phyloP scores from a whole-genome alignment of 345 rosid genomes.

The Excoecaria cochinchinensis region DNA sequence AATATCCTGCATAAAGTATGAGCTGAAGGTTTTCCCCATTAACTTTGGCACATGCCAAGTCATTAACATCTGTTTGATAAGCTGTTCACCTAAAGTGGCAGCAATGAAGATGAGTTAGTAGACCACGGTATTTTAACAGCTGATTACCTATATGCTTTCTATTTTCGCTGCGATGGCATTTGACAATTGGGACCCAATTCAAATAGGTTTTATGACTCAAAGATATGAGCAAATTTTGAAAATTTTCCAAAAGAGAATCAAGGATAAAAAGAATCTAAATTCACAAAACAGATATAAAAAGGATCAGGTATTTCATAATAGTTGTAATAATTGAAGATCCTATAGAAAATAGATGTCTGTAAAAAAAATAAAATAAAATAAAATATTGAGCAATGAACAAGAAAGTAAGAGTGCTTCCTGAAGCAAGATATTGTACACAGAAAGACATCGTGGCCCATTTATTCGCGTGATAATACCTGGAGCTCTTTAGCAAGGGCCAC shows the following conservation, averaged over 20 bases:
- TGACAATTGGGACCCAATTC: neutral
- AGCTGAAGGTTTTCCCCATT: too few species aligned
- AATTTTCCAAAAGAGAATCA: neutral
- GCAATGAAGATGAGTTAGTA: neutral
- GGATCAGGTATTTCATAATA: neutral
- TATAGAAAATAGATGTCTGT: neutral
- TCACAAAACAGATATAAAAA: neutral
- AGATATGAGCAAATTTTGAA: neutral
- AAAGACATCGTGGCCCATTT: neutral
- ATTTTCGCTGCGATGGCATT: neutral
- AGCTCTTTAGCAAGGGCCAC: conserved; percentile 92
- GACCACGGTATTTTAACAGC: too few species aligned
- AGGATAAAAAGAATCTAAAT: neutral
- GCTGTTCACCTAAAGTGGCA: neutral
- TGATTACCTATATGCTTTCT: neutral
- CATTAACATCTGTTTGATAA: too few species aligned
- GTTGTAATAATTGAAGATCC: neutral
- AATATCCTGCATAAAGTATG: too few species aligned
- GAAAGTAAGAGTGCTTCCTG: neutral
- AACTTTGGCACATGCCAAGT: too few species aligned
- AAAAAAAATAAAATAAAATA: too few species aligned
- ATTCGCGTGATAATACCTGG: conserved; percentile 38
- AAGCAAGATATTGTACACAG: neutral
- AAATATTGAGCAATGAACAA: neutral
- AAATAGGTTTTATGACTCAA: neutral